Evolutionary conservation across 441 rosid species (phyloP).

Genomic region (Euphorbia celastroides): DNA sequence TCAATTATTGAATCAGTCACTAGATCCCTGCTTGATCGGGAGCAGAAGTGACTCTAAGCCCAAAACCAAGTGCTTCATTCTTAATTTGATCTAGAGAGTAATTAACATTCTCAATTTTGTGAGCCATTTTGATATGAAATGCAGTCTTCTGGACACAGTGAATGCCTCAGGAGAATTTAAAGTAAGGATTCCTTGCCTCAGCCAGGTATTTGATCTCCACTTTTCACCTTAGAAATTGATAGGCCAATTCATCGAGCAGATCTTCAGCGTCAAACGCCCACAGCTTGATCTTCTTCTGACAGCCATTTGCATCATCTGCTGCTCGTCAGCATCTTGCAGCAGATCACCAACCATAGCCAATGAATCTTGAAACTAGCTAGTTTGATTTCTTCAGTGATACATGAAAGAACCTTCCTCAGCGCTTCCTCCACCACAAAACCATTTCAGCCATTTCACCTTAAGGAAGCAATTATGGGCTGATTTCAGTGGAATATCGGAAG

Average conservation of each 20-base stretch:
- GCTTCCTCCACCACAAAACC: conserved; percentile 7
- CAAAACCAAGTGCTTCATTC: too few relatives aligned
- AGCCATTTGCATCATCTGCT: not conserved
- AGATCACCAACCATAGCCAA: conserved; percentile 11
- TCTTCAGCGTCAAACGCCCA: conserved; percentile 21
- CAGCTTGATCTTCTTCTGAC: conserved; percentile 11
- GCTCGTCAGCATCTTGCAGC: conserved; percentile 21
- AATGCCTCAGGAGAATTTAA: conserved; percentile 7
- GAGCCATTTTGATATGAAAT: too few relatives aligned
- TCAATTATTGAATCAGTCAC: not conserved
- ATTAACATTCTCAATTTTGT: too few relatives aligned
- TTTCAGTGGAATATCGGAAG: too few relatives aligned
- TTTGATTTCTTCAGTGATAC: not conserved
- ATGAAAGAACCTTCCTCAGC: not conserved
- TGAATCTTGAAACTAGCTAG: not conserved
- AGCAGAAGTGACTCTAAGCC: too few relatives aligned
- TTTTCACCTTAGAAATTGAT: conserved; percentile 9
- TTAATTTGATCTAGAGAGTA: too few relatives aligned
- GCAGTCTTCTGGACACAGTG: not conserved
- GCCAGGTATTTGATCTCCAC: conserved; percentile 1
- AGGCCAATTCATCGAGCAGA: conserved; percentile 23
- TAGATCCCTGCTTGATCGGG: too few relatives aligned
- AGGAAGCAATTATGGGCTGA: too few relatives aligned
- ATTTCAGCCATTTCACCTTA: not conserved
- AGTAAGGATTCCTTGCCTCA: conserved; percentile 8